Evolutionary conservation across 345 rosid species (phyloP).

Genomic region (Gossypioides kirkii): DNA sequence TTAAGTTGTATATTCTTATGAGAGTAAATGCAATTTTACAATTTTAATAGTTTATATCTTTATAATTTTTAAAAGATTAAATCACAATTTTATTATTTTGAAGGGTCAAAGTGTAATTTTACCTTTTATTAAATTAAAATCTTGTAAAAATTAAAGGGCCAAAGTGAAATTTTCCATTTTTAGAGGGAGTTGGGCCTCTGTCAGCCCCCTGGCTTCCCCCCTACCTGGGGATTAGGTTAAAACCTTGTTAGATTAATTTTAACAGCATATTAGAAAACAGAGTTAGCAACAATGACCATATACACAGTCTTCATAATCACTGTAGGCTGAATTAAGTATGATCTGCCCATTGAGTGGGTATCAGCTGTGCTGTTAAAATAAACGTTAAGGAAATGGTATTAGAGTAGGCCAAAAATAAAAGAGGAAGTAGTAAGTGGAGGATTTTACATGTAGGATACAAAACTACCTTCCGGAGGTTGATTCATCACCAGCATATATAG

Average conservation of each 20-base stretch:
- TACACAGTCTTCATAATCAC: slow-evolving; percentile 84
- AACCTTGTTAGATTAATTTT: slow-evolving; percentile 14
- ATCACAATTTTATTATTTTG: too few relatives aligned
- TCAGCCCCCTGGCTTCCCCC: too few relatives aligned
- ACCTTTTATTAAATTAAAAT: too few relatives aligned
- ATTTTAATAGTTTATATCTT: too few relatives aligned
- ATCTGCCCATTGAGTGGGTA: slow-evolving; percentile 30
- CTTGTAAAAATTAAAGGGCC: too few relatives aligned
- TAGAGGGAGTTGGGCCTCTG: too few relatives aligned
- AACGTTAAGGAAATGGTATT: background rate
- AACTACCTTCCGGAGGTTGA: slow-evolving; percentile 45
- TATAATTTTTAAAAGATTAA: too few relatives aligned
- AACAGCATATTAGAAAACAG: background rate
- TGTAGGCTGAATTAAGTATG: slow-evolving; percentile 56
- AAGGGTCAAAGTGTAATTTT: too few relatives aligned
- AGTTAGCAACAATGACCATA: slow-evolving; percentile 46
- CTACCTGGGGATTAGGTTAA: background rate
- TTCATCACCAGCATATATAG: slow-evolving; percentile 41
- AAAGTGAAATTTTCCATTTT: too few relatives aligned
- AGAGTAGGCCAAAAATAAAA: slow-evolving; percentile 11
- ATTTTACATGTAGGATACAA: background rate
- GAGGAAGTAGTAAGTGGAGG: background rate
- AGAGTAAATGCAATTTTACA: too few relatives aligned
- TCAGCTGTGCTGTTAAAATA: slow-evolving; percentile 33
- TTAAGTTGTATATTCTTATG: too few relatives aligned